Percentiles rank a stretch among this genome's conserved stretches.
These are phyloP conservation scores for Dryadomyces quercivorus DNA, from an alignment of 2,329 filamentous ascomycete genomes.

Conservation along the genomic window DNA sequence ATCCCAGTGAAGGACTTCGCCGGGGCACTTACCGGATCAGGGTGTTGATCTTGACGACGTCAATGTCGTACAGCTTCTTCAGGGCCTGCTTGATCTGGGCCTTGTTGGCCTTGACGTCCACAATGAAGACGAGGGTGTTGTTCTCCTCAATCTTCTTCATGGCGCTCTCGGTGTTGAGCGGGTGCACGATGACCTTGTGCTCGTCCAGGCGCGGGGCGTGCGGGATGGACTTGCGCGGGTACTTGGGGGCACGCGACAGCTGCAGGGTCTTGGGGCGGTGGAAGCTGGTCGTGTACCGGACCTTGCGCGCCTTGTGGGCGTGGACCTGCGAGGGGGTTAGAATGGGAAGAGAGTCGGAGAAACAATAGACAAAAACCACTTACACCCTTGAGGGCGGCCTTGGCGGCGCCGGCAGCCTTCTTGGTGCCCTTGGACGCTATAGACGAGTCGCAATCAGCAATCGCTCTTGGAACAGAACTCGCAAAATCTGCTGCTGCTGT, in stretches of 20 bases:
- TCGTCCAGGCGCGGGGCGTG: constrained; percentile 86
- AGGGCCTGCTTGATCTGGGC: constrained; percentile 95
- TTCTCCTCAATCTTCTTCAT: constrained; percentile 99
- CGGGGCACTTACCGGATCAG: constrained; percentile 67
- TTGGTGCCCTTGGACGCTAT: constrained; percentile 57
- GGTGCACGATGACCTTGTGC: constrained; percentile 96
- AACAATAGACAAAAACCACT: too few species aligned
- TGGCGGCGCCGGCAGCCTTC: constrained; percentile 88
- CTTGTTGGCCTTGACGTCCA: constrained; percentile 98
- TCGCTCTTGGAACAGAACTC: constrained; percentile 57
- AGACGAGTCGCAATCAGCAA: constrained; percentile 51
- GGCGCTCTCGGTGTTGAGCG: constrained; percentile 97
- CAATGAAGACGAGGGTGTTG: constrained; percentile 98
- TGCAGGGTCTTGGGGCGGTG: constrained; percentile 94
- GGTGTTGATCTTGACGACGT: constrained; percentile 98
- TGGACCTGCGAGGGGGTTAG: too few species aligned
- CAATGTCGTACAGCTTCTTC: constrained; percentile 99
- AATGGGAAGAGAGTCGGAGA: too few species aligned
- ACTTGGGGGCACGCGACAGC: constrained; percentile 84
- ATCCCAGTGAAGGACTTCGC: neutral
- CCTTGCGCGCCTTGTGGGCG: constrained; percentile 79
- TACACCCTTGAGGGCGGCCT: constrained; percentile 92
- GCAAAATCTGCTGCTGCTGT: constrained; percentile 65
- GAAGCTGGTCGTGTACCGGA: constrained; percentile 88
- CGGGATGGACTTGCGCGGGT: constrained; percentile 90